Evolutionary conservation across 352 stramenopile species (phyloP).

Genomic region (Phytophthora fragariae): DNA sequence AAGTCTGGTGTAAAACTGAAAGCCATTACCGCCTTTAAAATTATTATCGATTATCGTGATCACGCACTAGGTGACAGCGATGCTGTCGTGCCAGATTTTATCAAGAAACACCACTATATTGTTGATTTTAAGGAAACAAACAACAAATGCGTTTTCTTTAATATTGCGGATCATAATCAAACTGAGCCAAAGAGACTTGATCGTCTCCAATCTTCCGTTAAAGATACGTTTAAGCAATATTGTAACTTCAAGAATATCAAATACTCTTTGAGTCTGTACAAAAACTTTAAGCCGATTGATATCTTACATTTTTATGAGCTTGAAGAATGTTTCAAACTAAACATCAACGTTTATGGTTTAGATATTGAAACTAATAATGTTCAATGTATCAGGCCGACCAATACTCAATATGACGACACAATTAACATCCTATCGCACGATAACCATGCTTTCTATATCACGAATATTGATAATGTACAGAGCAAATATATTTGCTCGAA

Average conservation of each 20-base stretch:
- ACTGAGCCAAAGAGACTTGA: conserved; percentile 4
- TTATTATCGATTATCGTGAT: too few relatives aligned
- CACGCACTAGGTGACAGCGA: too few relatives aligned
- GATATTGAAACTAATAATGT: too few relatives aligned
- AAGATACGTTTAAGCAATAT: conserved; percentile 9
- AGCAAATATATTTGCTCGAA: not conserved
- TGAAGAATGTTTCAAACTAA: conserved; percentile 19
- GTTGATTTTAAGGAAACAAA: conserved; percentile 20
- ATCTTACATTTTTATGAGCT: conserved; percentile 14
- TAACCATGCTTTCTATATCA: not conserved
- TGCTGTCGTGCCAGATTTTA: too few relatives aligned
- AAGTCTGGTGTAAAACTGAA: too few relatives aligned
- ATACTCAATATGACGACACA: too few relatives aligned
- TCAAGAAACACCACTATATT: conserved; percentile 1
- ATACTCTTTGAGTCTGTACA: conserved; percentile 8
- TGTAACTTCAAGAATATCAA: conserved; percentile 7
- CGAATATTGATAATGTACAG: not conserved
- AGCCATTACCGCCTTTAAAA: too few relatives aligned
- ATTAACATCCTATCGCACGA: too few relatives aligned
- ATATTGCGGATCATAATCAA: too few relatives aligned
- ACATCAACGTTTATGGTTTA: too few relatives aligned
- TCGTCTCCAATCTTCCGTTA: conserved; percentile 1
- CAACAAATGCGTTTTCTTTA: conserved; percentile 15
- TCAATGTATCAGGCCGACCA: too few relatives aligned
- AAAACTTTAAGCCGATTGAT: conserved; percentile 13